Conservation (phyloP, 805 yeast species). For the Barnettozyma salicaria region DNA sequence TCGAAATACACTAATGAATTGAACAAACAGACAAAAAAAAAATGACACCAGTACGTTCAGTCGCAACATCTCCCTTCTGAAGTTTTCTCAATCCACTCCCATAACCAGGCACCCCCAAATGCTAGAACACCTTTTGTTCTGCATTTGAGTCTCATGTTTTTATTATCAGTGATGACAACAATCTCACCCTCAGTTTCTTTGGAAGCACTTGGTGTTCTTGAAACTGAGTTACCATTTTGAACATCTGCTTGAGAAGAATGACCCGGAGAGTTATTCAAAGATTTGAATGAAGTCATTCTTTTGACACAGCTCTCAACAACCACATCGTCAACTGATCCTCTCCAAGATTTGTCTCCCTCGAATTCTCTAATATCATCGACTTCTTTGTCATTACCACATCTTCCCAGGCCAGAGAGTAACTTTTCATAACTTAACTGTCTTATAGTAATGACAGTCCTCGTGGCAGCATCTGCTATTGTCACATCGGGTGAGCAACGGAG, state of each 20-base stretch:
- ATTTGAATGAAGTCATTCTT: conserved; percentile 11
- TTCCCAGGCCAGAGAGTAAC: conserved; percentile 35
- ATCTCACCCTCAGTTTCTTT: conserved; percentile 29
- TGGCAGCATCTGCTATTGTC: conserved; percentile 72
- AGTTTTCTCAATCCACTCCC: conserved; percentile 42
- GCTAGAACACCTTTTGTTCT: conserved; percentile 49
- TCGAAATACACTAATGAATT: background rate
- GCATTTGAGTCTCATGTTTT: conserved; percentile 64
- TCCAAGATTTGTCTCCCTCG: conserved; percentile 68
- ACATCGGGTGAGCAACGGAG: conserved; percentile 66
- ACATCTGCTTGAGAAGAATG: background rate
- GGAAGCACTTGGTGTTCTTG: too few relatives aligned
- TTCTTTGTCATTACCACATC: conserved; percentile 55
- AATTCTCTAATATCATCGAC: conserved; percentile 69
- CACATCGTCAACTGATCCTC: conserved; percentile 65
- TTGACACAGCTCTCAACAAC: conserved; percentile 40
- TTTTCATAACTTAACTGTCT: conserved; percentile 57
- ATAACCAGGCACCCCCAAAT: conserved; percentile 57
- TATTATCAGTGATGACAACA: conserved; percentile 65
- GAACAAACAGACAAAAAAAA: background rate
- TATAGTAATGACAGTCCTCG: conserved; percentile 69
- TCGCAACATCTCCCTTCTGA: conserved; percentile 47
- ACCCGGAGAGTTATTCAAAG: conserved; percentile 4
- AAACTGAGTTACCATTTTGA: too few relatives aligned
- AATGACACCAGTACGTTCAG: conserved; percentile 18